phyloP scores from a whole-genome alignment of 129 eudicot species.

The Smallanthus sonchifolius region DNA sequence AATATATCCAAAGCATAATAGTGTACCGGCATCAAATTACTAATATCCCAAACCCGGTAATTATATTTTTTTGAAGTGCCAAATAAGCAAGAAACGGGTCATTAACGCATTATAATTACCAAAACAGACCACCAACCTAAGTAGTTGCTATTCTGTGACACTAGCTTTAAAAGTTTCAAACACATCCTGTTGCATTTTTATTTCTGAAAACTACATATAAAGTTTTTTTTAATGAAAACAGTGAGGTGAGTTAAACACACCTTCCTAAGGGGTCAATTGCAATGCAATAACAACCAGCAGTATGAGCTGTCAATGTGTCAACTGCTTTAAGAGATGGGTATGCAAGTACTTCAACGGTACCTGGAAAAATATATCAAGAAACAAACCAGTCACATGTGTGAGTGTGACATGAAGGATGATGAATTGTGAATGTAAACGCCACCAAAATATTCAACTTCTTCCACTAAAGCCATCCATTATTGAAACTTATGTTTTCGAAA shows the following conservation, averaged over 20 bases:
- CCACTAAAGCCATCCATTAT: not conserved
- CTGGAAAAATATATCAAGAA: conserved; percentile 25
- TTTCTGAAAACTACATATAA: not conserved
- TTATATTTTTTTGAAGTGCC: not conserved
- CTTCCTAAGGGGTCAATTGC: conserved; percentile 95
- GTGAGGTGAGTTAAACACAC: conserved; percentile 24
- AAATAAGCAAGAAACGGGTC: not conserved
- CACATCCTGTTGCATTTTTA: not conserved
- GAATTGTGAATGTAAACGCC: not conserved
- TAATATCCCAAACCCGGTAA: not conserved
- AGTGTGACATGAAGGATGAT: not conserved
- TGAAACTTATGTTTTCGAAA: not conserved
- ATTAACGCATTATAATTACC: not conserved
- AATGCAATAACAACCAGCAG: conserved; percentile 99
- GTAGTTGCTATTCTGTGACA: conserved; percentile 2
- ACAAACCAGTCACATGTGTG: not conserved
- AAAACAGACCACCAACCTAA: not conserved
- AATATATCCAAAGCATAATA: not conserved
- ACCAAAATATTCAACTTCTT: not conserved
- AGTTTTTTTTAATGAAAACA: not conserved
- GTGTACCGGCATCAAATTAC: not conserved
- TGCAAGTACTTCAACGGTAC: conserved; percentile 92
- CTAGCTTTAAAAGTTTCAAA: not conserved
- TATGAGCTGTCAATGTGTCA: conserved; percentile 88
- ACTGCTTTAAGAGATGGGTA: conserved; percentile 86